phyloP scores from a whole-genome alignment of 2,329 filamentous ascomycete species.

The Arthroderma uncinatum region DNA sequence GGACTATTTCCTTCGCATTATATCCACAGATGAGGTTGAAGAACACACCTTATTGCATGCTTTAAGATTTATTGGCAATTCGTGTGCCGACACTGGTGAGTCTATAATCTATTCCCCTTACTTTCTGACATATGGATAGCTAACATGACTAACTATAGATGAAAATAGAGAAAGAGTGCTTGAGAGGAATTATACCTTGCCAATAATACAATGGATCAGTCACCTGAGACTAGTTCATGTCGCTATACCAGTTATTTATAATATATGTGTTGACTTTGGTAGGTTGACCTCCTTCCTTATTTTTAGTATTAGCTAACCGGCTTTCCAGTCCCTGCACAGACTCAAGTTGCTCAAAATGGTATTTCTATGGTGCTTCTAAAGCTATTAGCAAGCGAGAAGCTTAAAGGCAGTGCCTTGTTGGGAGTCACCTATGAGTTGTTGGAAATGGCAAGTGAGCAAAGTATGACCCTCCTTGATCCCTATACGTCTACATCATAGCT shows the following conservation, averaged over 20 bases:
- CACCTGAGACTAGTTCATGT: slow-evolving; percentile 29
- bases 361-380: slow-evolving; percentile 29
- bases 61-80: slow-evolving; percentile 35
- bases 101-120: background rate
- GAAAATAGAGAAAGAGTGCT: slow-evolving; percentile 33
- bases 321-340: slow-evolving; percentile 29
- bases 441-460: slow-evolving; percentile 31
- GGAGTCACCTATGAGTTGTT: slow-evolving; percentile 32
- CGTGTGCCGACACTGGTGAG: slow-evolving; percentile 36
- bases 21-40: slow-evolving; percentile 23
- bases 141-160: slow-evolving; percentile 20
- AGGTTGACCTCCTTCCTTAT: slow-evolving; percentile 2
- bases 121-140: background rate
- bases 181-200: slow-evolving; percentile 28
- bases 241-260: slow-evolving; percentile 36
- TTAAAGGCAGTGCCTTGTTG: slow-evolving; percentile 26
- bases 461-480: slow-evolving; percentile 17
- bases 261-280: slow-evolving; percentile 38
- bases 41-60: slow-evolving; percentile 29
- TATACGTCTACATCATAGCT: background rate
- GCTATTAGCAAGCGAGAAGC: slow-evolving; percentile 24
- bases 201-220: slow-evolving; percentile 28
- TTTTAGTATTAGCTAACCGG: background rate
- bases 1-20: slow-evolving; percentile 32
- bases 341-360: slow-evolving; percentile 28